phyloP scores from a whole-genome alignment of 1,139 yeast genomes.

The Candida neerlandica region DNA sequence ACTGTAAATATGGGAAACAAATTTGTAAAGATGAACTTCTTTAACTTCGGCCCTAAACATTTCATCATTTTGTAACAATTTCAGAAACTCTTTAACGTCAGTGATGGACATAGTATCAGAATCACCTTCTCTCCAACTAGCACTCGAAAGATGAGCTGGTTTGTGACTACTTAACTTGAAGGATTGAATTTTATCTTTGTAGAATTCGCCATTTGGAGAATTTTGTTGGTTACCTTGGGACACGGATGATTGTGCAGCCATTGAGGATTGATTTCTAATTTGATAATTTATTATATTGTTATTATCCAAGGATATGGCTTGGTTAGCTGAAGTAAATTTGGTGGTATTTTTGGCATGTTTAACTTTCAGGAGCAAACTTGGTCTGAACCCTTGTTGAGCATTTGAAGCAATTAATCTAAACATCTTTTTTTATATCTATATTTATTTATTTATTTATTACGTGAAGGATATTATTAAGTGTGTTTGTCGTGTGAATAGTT shows the following conservation, averaged over 20 bases:
- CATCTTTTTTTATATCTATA: constrained; percentile 22
- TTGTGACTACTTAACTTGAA: constrained; percentile 5
- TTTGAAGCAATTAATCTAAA: constrained; percentile 43
- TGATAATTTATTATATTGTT: constrained; percentile 3
- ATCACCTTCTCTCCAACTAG: not conserved
- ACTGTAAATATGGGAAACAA: constrained; percentile 18
- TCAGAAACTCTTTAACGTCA: constrained; percentile 22
- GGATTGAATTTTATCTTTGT: constrained; percentile 2
- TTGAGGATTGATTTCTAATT: constrained; percentile 13
- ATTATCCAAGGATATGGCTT: constrained; percentile 12
- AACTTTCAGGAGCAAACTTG: constrained; percentile 43
- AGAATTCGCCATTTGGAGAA: constrained; percentile 5
- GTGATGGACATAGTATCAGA: not conserved
- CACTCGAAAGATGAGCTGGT: constrained; percentile 5
- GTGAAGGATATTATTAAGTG: not conserved
- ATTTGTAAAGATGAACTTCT: constrained; percentile 29
- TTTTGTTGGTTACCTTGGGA: not conserved
- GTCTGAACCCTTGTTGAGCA: constrained; percentile 41
- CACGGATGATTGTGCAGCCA: constrained; percentile 2
- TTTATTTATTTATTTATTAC: not conserved
- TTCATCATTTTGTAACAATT: constrained; percentile 35
- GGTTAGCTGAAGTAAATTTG: constrained; percentile 4
- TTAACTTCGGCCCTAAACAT: constrained; percentile 27
- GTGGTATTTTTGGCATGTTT: constrained; percentile 24
- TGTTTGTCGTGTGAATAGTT: not conserved